Conservation (phyloP, 257 asterid species). For the Penstemon newberryi region DNA sequence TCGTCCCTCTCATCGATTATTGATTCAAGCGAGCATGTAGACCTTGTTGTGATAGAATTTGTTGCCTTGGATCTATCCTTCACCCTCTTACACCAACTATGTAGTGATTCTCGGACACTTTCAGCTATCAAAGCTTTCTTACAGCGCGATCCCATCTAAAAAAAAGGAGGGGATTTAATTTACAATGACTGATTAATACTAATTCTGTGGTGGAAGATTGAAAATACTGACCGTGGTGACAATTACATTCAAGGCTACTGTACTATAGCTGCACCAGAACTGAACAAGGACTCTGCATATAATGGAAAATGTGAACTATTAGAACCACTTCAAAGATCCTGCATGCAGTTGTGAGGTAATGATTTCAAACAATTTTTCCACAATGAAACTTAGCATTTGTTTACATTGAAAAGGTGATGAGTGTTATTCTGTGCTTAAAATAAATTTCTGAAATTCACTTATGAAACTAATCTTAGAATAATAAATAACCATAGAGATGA, state of each 20-base stretch:
- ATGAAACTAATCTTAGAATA: no score
- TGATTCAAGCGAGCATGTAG: slow-evolving; percentile 60
- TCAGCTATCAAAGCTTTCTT: slow-evolving; percentile 87
- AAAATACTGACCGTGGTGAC: slow-evolving; percentile 63
- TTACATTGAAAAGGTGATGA: no score
- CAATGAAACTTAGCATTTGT: no score
- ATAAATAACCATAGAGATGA: no score
- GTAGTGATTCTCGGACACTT: slow-evolving; percentile 78
- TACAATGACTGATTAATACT: not conserved
- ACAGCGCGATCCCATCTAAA: slow-evolving; percentile 80
- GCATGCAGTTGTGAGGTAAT: no score
- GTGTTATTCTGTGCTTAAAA: no score
- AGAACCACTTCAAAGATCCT: no score
- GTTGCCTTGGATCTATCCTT: slow-evolving; percentile 58
- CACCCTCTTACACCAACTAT: slow-evolving; percentile 92
- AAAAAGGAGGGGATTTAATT: not conserved
- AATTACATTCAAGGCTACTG: slow-evolving; percentile 72
- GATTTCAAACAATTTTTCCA: no score
- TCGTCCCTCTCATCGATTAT: slow-evolving; percentile 69
- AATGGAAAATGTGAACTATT: not conserved
- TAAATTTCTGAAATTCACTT: no score
- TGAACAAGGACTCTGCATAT: slow-evolving; percentile 73
- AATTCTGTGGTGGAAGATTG: not conserved
- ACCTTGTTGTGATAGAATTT: slow-evolving; percentile 70
- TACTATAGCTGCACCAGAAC: slow-evolving; percentile 92